Percentiles rank a stretch among this genome's conserved stretches.
Conservation (phyloP, 2,329 filamentous ascomycete species). For the Penicillium brevicompactum region DNA sequence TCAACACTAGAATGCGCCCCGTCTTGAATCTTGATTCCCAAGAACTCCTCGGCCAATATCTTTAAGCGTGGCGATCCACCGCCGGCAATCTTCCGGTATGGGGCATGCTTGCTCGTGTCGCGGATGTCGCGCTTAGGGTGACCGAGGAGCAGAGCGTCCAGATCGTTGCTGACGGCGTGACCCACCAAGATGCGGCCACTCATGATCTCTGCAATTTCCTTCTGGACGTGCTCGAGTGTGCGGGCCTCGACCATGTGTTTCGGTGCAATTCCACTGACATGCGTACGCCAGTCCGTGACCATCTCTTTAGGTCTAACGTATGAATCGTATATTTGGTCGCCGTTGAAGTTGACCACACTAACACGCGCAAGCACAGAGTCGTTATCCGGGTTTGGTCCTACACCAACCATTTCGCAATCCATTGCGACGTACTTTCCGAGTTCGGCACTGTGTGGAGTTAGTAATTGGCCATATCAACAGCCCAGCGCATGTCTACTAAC, state of each 20-base stretch:
- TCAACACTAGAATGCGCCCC: constrained; percentile 65
- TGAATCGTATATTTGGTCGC: constrained; percentile 89
- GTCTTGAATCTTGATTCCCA: constrained; percentile 62
- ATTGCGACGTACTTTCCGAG: constrained; percentile 89
- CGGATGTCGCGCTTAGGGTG: constrained; percentile 78
- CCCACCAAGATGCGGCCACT: constrained; percentile 75
- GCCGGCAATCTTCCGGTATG: constrained; percentile 66
- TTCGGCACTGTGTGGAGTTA: constrained; percentile 56
- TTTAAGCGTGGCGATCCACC: constrained; percentile 56
- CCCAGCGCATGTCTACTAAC: constrained; percentile 32
- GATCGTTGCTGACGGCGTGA: constrained; percentile 78
- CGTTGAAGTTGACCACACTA: constrained; percentile 91
- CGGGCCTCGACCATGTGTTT: constrained; percentile 71
- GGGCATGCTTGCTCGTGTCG: constrained; percentile 78
- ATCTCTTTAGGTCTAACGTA: constrained; percentile 77
- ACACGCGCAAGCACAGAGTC: constrained; percentile 81
- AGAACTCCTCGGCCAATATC: constrained; percentile 57
- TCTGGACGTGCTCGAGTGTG: constrained; percentile 75
- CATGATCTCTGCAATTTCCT: constrained; percentile 57
- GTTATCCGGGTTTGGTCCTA: constrained; percentile 63
- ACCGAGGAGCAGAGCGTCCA: constrained; percentile 72
- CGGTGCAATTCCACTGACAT: constrained; percentile 78
- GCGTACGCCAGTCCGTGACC: constrained; percentile 89
- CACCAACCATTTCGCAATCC: constrained; percentile 98
- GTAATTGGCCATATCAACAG: background rate